Conservation (phyloP, 2,329 filamentous ascomycete genomes). For the Aspergillus sp. region DNA sequence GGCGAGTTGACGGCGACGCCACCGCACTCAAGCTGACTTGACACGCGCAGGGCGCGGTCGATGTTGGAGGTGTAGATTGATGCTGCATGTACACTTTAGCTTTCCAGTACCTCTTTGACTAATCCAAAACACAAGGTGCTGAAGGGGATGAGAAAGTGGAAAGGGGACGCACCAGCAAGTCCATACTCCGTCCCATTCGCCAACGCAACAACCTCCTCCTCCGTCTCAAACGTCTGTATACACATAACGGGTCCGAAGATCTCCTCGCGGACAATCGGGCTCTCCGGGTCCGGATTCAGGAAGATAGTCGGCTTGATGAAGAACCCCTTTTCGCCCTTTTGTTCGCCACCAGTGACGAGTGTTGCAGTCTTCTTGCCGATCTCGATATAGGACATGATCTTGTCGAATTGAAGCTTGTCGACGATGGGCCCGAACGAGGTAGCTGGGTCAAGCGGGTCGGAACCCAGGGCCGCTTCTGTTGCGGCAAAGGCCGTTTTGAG, state of each 20-base stretch:
- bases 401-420: slow-evolving; percentile 17
- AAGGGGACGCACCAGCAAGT: slow-evolving; percentile 5
- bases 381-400: slow-evolving; percentile 16
- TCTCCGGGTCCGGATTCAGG: slow-evolving; percentile 5
- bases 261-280: slow-evolving; percentile 14
- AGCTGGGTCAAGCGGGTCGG: slow-evolving; percentile 1
- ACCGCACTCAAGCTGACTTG: slow-evolving; percentile 14
- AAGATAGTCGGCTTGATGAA: slow-evolving; percentile 22
- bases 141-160: background rate
- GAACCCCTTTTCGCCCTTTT: slow-evolving; percentile 6
- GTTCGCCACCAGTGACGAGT: slow-evolving; percentile 11
- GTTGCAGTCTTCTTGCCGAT: slow-evolving; percentile 11
- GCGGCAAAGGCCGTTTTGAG: slow-evolving; percentile 17
- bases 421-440: slow-evolving; percentile 18
- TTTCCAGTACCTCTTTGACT: background rate
- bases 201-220: slow-evolving; percentile 15
- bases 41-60: slow-evolving; percentile 15
- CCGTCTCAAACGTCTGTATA: slow-evolving; percentile 16
- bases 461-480: slow-evolving; percentile 2
- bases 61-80: slow-evolving; percentile 16
- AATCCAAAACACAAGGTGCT: background rate
- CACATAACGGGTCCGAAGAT: slow-evolving; percentile 19
- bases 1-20: slow-evolving; percentile 20
- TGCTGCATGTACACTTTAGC: background rate
- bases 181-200: slow-evolving; percentile 15